Percentiles rank a stretch among this genome's conserved stretches.
These are phyloP conservation scores for Mantamonas sphyraenae DNA, from an alignment of 78 protist genomes.

Conservation along the genomic window DNA sequence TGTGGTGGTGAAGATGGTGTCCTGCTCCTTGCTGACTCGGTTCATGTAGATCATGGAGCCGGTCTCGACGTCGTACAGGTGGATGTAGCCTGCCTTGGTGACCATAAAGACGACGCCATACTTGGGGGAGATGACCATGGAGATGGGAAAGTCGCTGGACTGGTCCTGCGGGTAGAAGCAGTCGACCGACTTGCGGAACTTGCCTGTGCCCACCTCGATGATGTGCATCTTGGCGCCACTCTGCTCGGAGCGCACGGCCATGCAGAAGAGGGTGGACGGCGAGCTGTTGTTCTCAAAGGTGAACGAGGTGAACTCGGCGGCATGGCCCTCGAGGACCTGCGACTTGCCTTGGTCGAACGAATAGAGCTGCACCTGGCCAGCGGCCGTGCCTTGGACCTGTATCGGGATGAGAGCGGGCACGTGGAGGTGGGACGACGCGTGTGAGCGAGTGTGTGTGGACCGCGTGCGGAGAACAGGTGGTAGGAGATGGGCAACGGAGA, in stretches of 20 bases:
- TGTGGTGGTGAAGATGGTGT: slow-evolving; percentile 84
- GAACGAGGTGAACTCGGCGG: slow-evolving; percentile 72
- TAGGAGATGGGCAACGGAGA: neutral
- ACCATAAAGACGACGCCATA: slow-evolving; percentile 81
- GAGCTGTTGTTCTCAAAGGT: slow-evolving; percentile 52
- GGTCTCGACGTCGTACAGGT: slow-evolving; percentile 80
- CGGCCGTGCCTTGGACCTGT: slow-evolving; percentile 43
- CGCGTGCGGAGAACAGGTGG: neutral
- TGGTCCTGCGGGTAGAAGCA: slow-evolving; percentile 80
- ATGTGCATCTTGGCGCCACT: slow-evolving; percentile 36
- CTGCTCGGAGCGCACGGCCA: slow-evolving; percentile 55
- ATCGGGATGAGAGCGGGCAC: neutral
- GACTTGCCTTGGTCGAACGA: slow-evolving; percentile 74
- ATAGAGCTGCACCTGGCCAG: slow-evolving; percentile 89
- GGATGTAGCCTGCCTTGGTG: slow-evolving; percentile 88
- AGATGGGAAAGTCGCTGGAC: slow-evolving; percentile 94
- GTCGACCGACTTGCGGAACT: slow-evolving; percentile 68
- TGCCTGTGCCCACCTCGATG: slow-evolving; percentile 56
- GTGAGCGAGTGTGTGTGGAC: neutral
- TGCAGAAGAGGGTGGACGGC: slow-evolving; percentile 62
- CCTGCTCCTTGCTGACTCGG: slow-evolving; percentile 69
- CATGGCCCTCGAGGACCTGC: slow-evolving; percentile 92
- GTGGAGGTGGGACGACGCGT: slow-evolving; percentile 4
- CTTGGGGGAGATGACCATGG: slow-evolving; percentile 76
- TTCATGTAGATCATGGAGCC: slow-evolving; percentile 78